Conservation (phyloP, 192 early-diverging fungal genomes). For the Gaertneriomyces semiglobifer region DNA sequence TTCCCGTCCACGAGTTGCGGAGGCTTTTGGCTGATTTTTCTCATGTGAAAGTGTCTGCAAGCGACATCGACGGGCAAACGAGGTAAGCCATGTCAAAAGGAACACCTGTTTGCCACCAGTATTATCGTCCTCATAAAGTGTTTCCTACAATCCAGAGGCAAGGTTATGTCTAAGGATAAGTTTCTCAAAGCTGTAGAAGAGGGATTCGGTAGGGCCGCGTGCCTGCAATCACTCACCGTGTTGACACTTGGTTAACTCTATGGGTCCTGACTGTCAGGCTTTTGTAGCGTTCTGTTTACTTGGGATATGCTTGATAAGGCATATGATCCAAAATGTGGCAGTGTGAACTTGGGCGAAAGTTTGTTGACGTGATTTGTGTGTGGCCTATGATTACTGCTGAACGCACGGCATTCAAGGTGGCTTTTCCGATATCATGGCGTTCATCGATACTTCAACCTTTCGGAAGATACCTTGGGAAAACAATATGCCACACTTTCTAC, state of each 20-base stretch:
- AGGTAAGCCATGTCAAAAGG: constrained; percentile 20
- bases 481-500: constrained; percentile 67
- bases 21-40: constrained; percentile 5
- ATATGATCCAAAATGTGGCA: constrained; percentile 42
- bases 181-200: constrained; percentile 58
- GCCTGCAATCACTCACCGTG: constrained; percentile 3
- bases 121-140: background rate
- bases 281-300: constrained; percentile 73
- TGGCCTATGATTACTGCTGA: background rate
- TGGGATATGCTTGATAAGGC: constrained; percentile 77
- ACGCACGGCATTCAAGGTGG: constrained; percentile 32
- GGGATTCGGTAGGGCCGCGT: constrained; percentile 65
- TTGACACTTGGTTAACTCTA: background rate
- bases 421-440: constrained; percentile 59
- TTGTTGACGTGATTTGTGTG: background rate
- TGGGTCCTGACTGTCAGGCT: constrained; percentile 42
- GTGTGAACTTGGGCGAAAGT: background rate
- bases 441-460: constrained; percentile 61
- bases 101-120: background rate
- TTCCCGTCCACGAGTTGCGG: constrained; percentile 11
- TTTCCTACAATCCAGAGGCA: constrained; percentile 42
- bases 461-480: constrained; percentile 73
- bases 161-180: constrained; percentile 64
- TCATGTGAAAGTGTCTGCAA: constrained; percentile 51
- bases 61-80: constrained; percentile 71